Percentiles rank a stretch among this genome's conserved stretches.
phyloP scores from a whole-genome alignment of 768 basidiomycete species.

The Termitomyces sp. region DNA sequence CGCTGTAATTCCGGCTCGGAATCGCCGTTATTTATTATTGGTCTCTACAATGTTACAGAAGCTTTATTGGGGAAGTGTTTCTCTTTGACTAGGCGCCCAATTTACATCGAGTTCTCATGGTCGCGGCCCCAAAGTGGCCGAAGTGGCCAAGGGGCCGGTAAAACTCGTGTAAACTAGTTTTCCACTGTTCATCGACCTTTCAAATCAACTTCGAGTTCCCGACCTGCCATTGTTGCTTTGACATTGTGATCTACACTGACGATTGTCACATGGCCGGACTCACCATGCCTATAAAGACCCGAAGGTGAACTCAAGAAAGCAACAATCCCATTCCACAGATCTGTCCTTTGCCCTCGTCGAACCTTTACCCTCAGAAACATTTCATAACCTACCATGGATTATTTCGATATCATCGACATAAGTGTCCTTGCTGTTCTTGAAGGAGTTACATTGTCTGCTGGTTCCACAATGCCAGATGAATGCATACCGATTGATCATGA shows the following conservation, averaged over 20 bases:
- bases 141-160: not conserved
- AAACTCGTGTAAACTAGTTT: not conserved
- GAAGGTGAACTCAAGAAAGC: not conserved
- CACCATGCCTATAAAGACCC: not conserved
- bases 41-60: not conserved
- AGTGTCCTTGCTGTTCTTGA: not conserved
- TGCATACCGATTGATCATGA: not conserved
- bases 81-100: not conserved
- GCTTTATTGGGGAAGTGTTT: not conserved
- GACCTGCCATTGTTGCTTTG: not conserved
- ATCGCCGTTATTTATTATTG: no score
- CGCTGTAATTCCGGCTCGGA: no score
- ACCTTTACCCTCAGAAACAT: not conserved
- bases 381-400: not conserved
- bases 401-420: not conserved
- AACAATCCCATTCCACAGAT: not conserved
- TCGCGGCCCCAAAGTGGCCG: not conserved
- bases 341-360: not conserved
- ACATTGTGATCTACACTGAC: not conserved
- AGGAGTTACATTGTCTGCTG: not conserved
- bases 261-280: not conserved
- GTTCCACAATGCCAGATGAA: not conserved
- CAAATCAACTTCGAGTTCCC: not conserved
- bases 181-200: not conserved
- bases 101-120: not conserved